These are phyloP conservation scores for Capsicum baccatum DNA, from an alignment of 257 asterid genomes.

Conservation along the genomic window DNA sequence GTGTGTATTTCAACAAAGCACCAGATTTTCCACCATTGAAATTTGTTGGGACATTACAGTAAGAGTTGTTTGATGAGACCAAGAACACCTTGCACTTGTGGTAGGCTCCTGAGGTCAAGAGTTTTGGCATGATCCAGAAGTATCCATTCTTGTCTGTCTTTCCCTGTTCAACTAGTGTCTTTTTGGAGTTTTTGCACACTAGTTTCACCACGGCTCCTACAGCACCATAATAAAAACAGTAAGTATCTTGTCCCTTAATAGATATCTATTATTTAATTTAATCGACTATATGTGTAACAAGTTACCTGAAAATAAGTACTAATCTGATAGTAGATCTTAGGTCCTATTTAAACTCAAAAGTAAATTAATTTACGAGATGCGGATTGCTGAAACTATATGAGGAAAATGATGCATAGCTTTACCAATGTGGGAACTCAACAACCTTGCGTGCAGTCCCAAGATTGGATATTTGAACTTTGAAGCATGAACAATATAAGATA, in stretches of 20 bases:
- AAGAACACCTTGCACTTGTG: slow-evolving; percentile 68
- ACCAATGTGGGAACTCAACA: too few species aligned
- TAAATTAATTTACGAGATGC: too few species aligned
- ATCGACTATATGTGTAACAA: background rate
- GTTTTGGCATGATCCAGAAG: slow-evolving; percentile 54
- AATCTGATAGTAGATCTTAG: too few species aligned
- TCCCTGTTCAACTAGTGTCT: slow-evolving; percentile 29
- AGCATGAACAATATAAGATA: too few species aligned
- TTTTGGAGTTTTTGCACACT: slow-evolving; percentile 56
- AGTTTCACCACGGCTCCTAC: slow-evolving; percentile 68
- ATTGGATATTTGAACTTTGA: too few species aligned
- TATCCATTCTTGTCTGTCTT: slow-evolving; percentile 66
- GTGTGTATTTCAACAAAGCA: slow-evolving; percentile 41
- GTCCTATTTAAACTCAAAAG: too few species aligned
- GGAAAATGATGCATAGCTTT: too few species aligned
- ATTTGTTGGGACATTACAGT: slow-evolving; percentile 61
- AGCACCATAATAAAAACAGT: background rate
- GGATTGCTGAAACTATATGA: too few species aligned
- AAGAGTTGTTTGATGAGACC: slow-evolving; percentile 49
- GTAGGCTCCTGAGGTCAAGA: slow-evolving; percentile 45
- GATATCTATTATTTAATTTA: background rate
- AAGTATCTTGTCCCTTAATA: background rate
- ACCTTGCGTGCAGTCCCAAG: too few species aligned
- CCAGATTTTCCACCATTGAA: slow-evolving; percentile 58
- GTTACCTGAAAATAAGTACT: too few species aligned